Conservation (phyloP, 306 rosid species). For the Dalbergia oliveri region DNA sequence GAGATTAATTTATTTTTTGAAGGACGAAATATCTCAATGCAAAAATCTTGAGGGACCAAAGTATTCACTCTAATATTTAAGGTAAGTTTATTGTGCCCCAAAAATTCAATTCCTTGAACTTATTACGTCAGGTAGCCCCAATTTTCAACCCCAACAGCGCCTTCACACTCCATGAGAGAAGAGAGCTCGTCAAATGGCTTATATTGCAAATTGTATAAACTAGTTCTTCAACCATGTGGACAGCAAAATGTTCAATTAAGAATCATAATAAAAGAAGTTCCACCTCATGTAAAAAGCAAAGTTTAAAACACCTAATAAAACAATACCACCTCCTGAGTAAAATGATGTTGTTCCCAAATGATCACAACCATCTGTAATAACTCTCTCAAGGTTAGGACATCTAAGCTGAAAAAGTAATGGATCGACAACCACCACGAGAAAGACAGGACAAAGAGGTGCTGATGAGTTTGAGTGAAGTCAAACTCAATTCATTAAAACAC, state of each 20-base stretch:
- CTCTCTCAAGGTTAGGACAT: conserved; percentile 87
- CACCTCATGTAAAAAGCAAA: background rate
- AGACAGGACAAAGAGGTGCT: conserved; percentile 82
- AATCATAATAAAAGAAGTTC: background rate
- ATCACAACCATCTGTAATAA: conserved; percentile 95
- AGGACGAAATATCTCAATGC: too few species aligned
- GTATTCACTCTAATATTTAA: too few species aligned
- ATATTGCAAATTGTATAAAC: background rate
- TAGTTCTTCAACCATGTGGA: conserved; percentile 18
- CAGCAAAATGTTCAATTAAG: conserved; percentile 23
- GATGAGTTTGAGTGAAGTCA: conserved; percentile 77
- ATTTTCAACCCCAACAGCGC: conserved; percentile 21
- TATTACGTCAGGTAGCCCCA: background rate
- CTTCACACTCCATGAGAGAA: background rate
- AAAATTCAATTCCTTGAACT: too few species aligned
- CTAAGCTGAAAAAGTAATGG: conserved; percentile 74
- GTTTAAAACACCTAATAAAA: conserved; percentile 23
- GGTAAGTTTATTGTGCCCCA: too few species aligned
- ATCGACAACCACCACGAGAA: conserved; percentile 95
- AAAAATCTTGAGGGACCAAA: too few species aligned
- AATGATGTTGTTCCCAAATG: conserved; percentile 87
- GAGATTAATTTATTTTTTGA: too few species aligned
- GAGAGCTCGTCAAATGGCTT: background rate
- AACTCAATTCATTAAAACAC: conserved; percentile 60
- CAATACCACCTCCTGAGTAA: conserved; percentile 76